phyloP scores from a whole-genome alignment of 768 basidiomycete genomes.

The Phallus indusiatus region DNA sequence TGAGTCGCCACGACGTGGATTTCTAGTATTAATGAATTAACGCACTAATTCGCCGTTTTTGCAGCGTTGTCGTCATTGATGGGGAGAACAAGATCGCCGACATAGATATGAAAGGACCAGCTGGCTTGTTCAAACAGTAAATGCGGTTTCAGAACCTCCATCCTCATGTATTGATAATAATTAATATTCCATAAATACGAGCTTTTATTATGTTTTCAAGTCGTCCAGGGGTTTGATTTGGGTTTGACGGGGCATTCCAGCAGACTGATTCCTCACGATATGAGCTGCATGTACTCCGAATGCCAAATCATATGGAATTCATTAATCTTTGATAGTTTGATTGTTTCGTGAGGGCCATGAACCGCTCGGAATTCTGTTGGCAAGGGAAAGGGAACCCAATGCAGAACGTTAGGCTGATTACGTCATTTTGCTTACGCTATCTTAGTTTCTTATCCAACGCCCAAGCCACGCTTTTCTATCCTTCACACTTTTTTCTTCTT shows the following conservation, averaged over 20 bases:
- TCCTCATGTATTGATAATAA: too few relatives aligned
- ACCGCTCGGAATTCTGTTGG: neutral
- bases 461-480: constrained; percentile 3
- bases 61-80: neutral
- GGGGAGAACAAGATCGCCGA: neutral
- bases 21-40: neutral
- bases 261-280: too few relatives aligned
- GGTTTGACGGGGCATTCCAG: too few relatives aligned
- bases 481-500: neutral
- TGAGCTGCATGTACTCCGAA: too few relatives aligned
- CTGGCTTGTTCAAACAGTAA: neutral
- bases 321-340: neutral
- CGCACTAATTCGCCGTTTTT: neutral
- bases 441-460: constrained; percentile 8
- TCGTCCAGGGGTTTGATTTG: too few relatives aligned
- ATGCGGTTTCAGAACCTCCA: neutral
- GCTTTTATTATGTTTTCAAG: too few relatives aligned
- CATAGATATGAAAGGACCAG: neutral
- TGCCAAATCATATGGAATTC: neutral
- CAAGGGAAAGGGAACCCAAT: neutral
- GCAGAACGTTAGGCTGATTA: neutral
- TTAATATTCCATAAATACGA: too few relatives aligned
- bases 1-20: neutral
- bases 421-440: neutral
- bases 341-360: neutral